A percentile compares a stretch with the other conserved stretches of the same genome.
These are phyloP conservation scores for Cenchrus purpureus DNA, from an alignment of 176 grass and related monocot species.

Conservation along the genomic window DNA sequence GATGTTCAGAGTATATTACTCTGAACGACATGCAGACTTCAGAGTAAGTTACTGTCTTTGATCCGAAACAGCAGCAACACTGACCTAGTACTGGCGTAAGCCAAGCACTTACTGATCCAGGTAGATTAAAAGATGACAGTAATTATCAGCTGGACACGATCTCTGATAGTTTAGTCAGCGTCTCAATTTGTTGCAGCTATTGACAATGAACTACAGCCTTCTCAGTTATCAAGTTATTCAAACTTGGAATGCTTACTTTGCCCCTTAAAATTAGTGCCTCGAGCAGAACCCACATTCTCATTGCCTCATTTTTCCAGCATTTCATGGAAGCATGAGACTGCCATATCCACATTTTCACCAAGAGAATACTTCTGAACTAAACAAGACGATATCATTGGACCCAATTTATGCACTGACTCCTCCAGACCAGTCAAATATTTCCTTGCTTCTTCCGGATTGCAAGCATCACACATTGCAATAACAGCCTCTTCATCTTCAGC, in stretches of 20 bases:
- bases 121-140: constrained; percentile 31
- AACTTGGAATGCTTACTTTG: constrained; percentile 59
- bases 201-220: constrained; percentile 59
- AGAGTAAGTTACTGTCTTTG: constrained; percentile 1
- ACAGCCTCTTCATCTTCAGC: constrained; percentile 61
- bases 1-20: background rate
- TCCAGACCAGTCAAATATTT: constrained; percentile 54
- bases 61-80: background rate
- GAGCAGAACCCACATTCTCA: constrained; percentile 36
- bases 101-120: background rate
- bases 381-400: constrained; percentile 56
- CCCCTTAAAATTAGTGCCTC: constrained; percentile 60
- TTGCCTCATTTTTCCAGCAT: constrained; percentile 48
- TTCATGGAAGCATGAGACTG: constrained; percentile 48
- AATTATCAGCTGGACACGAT: constrained; percentile 1
- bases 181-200: constrained; percentile 51
- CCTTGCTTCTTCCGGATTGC: constrained; percentile 52
- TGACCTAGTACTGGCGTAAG: constrained; percentile 22
- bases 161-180: background rate
- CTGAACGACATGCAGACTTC: background rate
- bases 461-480: constrained; percentile 60
- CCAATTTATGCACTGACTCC: constrained; percentile 56
- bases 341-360: constrained; percentile 50
- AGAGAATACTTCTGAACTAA: constrained; percentile 58
- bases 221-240: constrained; percentile 55